phyloP scores from a whole-genome alignment of 2,329 filamentous ascomycete genomes.

The Botryotinia calthae region DNA sequence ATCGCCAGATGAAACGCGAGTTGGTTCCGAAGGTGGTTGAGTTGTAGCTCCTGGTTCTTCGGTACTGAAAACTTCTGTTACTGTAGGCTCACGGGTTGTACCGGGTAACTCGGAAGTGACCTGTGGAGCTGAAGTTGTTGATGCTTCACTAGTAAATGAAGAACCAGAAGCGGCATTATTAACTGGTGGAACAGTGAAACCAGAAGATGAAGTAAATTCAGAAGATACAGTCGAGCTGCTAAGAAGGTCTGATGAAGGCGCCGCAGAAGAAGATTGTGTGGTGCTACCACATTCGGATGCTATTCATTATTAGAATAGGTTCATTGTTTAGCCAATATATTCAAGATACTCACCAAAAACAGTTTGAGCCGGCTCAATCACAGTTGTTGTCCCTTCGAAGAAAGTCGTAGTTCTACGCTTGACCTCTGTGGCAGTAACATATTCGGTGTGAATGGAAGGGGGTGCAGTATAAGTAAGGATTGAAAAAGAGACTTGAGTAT shows the following conservation, averaged over 20 bases:
- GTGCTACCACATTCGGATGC: conserved; percentile 6
- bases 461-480: conserved; percentile 6
- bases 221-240: not conserved
- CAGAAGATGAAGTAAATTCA: not conserved
- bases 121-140: not conserved
- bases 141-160: not conserved
- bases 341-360: not conserved
- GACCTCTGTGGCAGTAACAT: conserved; percentile 2
- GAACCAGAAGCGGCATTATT: not conserved
- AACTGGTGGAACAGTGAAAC: not conserved
- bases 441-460: conserved; percentile 8
- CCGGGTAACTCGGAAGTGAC: not conserved
- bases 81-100: not conserved
- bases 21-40: not conserved
- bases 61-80: not conserved
- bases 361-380: not conserved
- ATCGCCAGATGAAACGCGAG: not conserved
- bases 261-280: not conserved
- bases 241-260: not conserved
- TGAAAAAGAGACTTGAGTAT: not conserved
- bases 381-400: not conserved
- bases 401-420: conserved; percentile 9
- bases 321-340: not conserved
- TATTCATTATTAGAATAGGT: not conserved
- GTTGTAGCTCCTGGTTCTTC: not conserved